Percentiles rank a stretch among this genome's conserved stretches.
phyloP scores from a whole-genome alignment of 2,329 filamentous ascomycete genomes.

The Didymosphaeria variabile region DNA sequence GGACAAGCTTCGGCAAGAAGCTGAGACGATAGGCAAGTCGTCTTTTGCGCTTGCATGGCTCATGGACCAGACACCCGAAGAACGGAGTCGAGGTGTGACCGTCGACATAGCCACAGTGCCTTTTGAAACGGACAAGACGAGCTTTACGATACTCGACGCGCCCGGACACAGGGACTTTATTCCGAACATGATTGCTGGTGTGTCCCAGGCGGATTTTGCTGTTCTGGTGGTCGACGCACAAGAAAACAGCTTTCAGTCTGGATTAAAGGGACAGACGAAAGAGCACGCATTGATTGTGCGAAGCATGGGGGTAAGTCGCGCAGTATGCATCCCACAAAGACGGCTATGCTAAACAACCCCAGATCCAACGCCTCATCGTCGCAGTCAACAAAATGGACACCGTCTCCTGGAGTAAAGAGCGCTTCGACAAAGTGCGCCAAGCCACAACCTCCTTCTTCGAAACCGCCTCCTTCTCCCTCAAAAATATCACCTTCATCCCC shows the following conservation, averaged over 20 bases:
- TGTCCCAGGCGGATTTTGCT: constrained; percentile 94
- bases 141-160: constrained; percentile 93
- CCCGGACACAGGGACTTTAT: constrained; percentile 96
- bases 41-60: constrained; percentile 98
- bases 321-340: constrained; percentile 80
- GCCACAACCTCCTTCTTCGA: constrained; percentile 85
- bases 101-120: constrained; percentile 96
- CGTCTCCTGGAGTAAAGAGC: constrained; percentile 80
- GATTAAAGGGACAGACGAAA: constrained; percentile 89
- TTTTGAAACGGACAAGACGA: constrained; percentile 87
- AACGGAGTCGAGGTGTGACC: constrained; percentile 88
- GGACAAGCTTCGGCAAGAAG: constrained; percentile 87
- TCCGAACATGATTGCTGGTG: constrained; percentile 98
- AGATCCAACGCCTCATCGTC: constrained; percentile 86
- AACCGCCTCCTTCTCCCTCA: constrained; percentile 80
- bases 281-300: constrained; percentile 91
- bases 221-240: constrained; percentile 93
- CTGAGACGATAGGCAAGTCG: constrained; percentile 89
- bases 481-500: constrained; percentile 86
- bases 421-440: constrained; percentile 85
- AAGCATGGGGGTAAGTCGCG: constrained; percentile 77
- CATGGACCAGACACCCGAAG: constrained; percentile 89
- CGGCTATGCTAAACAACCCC: constrained; percentile 90
- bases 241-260: constrained; percentile 91
- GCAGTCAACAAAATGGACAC: constrained; percentile 96